Percentiles rank a stretch among this genome's conserved stretches.
These are phyloP conservation scores for Daedaleopsis nitida DNA, from an alignment of 768 basidiomycete genomes.

Conservation along the genomic window DNA sequence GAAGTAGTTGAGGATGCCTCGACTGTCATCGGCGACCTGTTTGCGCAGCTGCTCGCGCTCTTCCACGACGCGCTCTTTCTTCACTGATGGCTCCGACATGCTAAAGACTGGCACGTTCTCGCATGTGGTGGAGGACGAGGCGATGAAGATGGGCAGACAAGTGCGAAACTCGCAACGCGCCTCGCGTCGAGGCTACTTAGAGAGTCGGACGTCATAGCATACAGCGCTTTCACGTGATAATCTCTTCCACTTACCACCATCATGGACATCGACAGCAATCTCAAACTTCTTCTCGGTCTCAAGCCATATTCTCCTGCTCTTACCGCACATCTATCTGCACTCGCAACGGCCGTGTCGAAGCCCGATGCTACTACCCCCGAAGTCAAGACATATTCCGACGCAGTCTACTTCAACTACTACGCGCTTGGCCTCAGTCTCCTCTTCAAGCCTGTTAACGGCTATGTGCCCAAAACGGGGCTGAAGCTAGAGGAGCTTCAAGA, in stretches of 20 bases:
- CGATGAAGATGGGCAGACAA: neutral
- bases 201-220: constrained; percentile 4
- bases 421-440: constrained; percentile 79
- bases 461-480: constrained; percentile 54
- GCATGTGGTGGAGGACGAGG: neutral
- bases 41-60: constrained; percentile 17
- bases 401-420: constrained; percentile 86
- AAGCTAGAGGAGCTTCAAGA: constrained; percentile 50
- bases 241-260: constrained; percentile 9
- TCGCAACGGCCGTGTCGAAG: constrained; percentile 26
- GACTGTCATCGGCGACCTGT: constrained; percentile 17
- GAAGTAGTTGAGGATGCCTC: constrained; percentile 20
- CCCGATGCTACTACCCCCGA: constrained; percentile 46
- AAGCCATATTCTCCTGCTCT: constrained; percentile 51
- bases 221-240: constrained; percentile 9
- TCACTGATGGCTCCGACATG: constrained; percentile 16
- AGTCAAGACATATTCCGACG: constrained; percentile 79
- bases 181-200: constrained; percentile 2
- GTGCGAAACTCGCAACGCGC: neutral
- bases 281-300: constrained; percentile 50
- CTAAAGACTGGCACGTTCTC: neutral
- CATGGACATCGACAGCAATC: constrained; percentile 19
- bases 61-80: constrained; percentile 6
- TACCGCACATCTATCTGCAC: constrained; percentile 41
- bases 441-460: constrained; percentile 66